These are phyloP conservation scores for Trichoderma pleuroti DNA, from an alignment of 2,329 filamentous ascomycete genomes.

Conservation along the genomic window DNA sequence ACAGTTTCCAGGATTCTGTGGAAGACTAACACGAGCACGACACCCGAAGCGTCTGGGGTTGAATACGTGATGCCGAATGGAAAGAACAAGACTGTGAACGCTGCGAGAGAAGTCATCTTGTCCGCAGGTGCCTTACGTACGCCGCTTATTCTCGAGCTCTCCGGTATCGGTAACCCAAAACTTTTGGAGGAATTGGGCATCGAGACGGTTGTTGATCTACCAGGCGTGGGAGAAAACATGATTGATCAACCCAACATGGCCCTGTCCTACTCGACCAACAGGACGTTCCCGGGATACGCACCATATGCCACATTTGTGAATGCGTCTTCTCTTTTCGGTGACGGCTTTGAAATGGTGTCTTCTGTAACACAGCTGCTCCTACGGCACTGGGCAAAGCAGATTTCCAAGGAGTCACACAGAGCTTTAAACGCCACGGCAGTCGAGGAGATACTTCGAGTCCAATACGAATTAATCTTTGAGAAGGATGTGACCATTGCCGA, in stretches of 20 bases:
- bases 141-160: constrained; percentile 31
- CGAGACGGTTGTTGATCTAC: constrained; percentile 32
- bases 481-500: constrained; percentile 45
- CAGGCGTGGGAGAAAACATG: constrained; percentile 40
- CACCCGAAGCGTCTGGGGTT: constrained; percentile 31
- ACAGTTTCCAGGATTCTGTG: constrained; percentile 34
- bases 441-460: constrained; percentile 40
- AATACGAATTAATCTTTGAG: constrained; percentile 48
- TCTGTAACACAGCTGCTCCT: constrained; percentile 27
- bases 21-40: constrained; percentile 20
- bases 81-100: constrained; percentile 34
- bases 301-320: constrained; percentile 36
- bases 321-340: constrained; percentile 35
- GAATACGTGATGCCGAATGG: constrained; percentile 34
- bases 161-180: constrained; percentile 32
- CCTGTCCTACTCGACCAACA: constrained; percentile 26
- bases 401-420: constrained; percentile 27
- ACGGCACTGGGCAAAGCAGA: constrained; percentile 30
- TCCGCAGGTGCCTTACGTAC: constrained; percentile 20
- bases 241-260: constrained; percentile 42
- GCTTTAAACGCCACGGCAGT: constrained; percentile 32
- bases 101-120: constrained; percentile 36
- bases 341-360: constrained; percentile 24
- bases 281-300: constrained; percentile 26
- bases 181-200: constrained; percentile 35